Evolutionary conservation across 2,329 filamentous ascomycete species (phyloP), one percentile per base, ranked within the genome.

Genomic region (Fusarium sp.): DNA sequence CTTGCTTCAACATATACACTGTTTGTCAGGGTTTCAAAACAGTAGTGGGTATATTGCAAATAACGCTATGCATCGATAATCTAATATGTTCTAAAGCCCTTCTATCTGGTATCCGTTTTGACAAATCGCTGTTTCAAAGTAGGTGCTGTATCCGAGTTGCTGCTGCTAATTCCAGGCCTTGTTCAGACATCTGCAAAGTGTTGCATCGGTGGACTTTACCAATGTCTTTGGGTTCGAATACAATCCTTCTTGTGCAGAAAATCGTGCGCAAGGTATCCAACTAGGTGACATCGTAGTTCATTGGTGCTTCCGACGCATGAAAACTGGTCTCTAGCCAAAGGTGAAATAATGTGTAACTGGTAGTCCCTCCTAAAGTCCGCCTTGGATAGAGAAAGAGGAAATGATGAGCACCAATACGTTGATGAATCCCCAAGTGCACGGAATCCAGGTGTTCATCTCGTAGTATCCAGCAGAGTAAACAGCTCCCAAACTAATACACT

Each of bases 371-470:
- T 81, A 97, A 67, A 97, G 85, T 41, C 93, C 94, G 52, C 94
- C 94, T 78, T 97, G 94, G 55, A 97, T 95, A n/a, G 94, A 93
- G 80, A 97, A 97, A 7, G 93, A 96, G 8, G 94, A 96, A 69
- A 97, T 85, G 53, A 97, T 90, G 48, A 98, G 84, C 33, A 97
- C 87, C 49, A 97, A 80, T 13, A 95, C 90, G 79, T 94, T 97
- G 80, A 95, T 92, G 77, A 93, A 87, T 2, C 90, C 93, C 95
- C 95, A 97, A 26, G 95, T 88, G 77, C 96, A 92, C 0, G 95
- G 95, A 55, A 97, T 93, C 94, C 94, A 97, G 0, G 95, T 97
- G 48, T 94, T 95, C 94, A 97, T 96, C 76, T 90, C 87, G 79
- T 95, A 97, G 81, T 92, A 93, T 45, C 94, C 95, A 5, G 92